A percentile compares a stretch with the other conserved stretches of the same genome.
These are phyloP conservation scores for Trifolium subterraneum DNA, from an alignment of 306 rosid species.

Conservation along the genomic window DNA sequence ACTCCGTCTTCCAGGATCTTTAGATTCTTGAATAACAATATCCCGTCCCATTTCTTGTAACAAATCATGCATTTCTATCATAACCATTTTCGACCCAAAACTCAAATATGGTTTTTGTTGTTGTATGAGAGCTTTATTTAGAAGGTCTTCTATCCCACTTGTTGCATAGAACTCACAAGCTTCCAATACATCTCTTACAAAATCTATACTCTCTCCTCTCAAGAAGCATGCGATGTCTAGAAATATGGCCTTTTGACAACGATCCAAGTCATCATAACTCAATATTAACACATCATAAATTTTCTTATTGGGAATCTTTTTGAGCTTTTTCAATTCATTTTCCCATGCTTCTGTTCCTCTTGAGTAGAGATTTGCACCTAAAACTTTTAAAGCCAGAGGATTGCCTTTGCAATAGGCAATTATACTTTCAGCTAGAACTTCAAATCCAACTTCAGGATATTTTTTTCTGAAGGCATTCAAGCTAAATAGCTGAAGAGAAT, in stretches of 20 bases:
- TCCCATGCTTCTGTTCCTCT: neutral
- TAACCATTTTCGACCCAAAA: no score
- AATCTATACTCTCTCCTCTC: neutral
- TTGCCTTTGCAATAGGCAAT: neutral
- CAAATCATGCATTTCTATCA: conserved; percentile 10
- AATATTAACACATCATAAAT: neutral
- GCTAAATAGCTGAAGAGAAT: neutral
- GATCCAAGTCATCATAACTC: neutral
- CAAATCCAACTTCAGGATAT: neutral
- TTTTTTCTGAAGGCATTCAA: neutral
- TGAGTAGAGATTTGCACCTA: neutral
- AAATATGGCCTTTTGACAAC: neutral
- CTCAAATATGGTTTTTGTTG: neutral
- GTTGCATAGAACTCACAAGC: neutral
- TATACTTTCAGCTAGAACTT: neutral
- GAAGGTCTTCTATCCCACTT: neutral
- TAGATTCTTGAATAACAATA: conserved; percentile 40
- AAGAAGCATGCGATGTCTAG: neutral
- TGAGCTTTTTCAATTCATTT: neutral
- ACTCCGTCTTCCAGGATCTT: conserved; percentile 37
- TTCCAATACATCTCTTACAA: neutral
- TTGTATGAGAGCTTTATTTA: conserved; percentile 21
- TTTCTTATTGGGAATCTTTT: no score
- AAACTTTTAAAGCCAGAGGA: neutral
- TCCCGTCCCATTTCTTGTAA: conserved; percentile 18